These are phyloP conservation scores for Trametes meyenii DNA, from an alignment of 768 basidiomycete genomes.

Conservation along the genomic window DNA sequence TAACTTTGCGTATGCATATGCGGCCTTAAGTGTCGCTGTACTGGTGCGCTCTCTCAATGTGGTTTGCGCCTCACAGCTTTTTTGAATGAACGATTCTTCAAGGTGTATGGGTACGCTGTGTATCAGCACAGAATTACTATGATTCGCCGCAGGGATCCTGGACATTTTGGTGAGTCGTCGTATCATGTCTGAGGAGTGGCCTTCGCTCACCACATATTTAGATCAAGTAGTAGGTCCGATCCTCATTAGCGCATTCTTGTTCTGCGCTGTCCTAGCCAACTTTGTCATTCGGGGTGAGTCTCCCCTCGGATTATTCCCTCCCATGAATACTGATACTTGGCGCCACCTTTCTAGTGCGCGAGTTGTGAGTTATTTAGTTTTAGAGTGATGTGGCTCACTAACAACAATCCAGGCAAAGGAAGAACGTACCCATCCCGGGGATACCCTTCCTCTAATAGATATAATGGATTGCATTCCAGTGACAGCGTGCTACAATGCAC, in stretches of 20 bases:
- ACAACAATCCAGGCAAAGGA: constrained; percentile 32
- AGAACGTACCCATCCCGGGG: constrained; percentile 41
- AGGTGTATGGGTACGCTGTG: constrained; percentile 85
- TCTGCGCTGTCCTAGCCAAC: constrained; percentile 86
- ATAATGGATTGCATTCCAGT: neutral
- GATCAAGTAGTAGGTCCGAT: constrained; percentile 85
- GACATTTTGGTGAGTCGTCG: constrained; percentile 72
- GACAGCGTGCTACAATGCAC: neutral
- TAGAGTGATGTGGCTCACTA: neutral
- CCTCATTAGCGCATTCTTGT: constrained; percentile 78
- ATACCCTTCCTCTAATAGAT: constrained; percentile 17
- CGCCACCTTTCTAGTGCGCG: constrained; percentile 47
- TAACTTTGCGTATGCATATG: constrained; percentile 83
- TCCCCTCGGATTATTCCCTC: neutral
- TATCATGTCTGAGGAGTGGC: neutral
- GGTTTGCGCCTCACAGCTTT: neutral
- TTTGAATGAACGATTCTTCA: no score
- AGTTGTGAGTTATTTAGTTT: constrained; percentile 50
- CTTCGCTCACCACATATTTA: constrained; percentile 33
- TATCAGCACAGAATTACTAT: constrained; percentile 89
- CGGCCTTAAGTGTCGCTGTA: constrained; percentile 71
- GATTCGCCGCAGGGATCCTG: constrained; percentile 88
- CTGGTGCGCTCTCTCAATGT: constrained; percentile 46
- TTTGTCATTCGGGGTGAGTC: constrained; percentile 81
- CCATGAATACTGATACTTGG: neutral